A percentile compares a stretch with the other conserved stretches of the same genome.
Evolutionary conservation across 805 yeast species (phyloP).

Genomic region (Zygosaccharomyces siamensis): DNA sequence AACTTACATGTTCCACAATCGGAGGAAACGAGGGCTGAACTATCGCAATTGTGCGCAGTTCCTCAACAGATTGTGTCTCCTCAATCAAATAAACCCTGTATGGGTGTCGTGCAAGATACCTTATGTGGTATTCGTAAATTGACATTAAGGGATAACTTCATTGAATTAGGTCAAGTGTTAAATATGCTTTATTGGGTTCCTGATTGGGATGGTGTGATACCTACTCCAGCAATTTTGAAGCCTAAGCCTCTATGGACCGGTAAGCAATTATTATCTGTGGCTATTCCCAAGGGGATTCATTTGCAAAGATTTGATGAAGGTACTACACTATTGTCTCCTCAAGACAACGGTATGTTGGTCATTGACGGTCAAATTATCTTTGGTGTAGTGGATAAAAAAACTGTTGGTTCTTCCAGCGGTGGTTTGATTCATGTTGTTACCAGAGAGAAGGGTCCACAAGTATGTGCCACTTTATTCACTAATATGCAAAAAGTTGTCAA

Average conservation of each 20-base stretch:
- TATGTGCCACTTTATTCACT: conserved; percentile 86
- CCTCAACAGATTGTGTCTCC: conserved; percentile 98
- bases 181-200: conserved; percentile 97
- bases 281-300: conserved; percentile 94
- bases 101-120: conserved; percentile 99
- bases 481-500: conserved; percentile 92
- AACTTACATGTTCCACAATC: conserved; percentile 98
- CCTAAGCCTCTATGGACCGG: conserved; percentile 98
- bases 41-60: conserved; percentile 92
- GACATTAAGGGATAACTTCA: conserved; percentile 84
- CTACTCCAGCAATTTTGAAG: conserved; percentile 87
- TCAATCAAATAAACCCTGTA: conserved; percentile 96
- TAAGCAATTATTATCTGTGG: conserved; percentile 86
- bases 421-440: conserved; percentile 96
- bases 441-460: conserved; percentile 92
- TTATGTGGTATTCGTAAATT: conserved; percentile 94
- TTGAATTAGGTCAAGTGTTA: conserved; percentile 92
- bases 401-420: conserved; percentile 98
- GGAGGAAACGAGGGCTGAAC: conserved; percentile 95
- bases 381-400: conserved; percentile 97
- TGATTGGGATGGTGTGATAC: conserved; percentile 96
- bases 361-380: conserved; percentile 94
- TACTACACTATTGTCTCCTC: conserved; percentile 74
- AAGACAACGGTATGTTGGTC: conserved; percentile 92
- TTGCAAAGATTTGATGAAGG: conserved; percentile 91